Base-by-base conservation (phyloP, 768 basidiomycete species). In the Lactifluus rugatus region DNA sequence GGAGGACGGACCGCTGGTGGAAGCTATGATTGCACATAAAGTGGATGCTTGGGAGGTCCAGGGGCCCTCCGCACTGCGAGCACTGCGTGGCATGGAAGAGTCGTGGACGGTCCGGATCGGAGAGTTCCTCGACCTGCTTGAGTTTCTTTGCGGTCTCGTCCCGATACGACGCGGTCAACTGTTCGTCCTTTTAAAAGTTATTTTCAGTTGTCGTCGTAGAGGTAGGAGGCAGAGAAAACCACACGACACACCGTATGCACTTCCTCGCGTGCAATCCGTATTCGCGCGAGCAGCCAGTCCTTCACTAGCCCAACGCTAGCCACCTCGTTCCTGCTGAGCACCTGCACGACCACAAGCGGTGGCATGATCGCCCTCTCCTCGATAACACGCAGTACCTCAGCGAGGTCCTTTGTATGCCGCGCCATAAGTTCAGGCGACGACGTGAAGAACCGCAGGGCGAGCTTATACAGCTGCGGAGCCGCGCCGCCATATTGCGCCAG, bases 21-120 rank as follows among this genome's bases (percentile, higher is more conserved):
- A 91, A 98, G 60, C 90, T 93, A 69, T 98, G 96, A 66, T 87
- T 85, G 71, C 95, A 99, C 95, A 98, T 96, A 68, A 97, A 98
- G 70, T 98, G 94, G 6, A 98, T 78, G 62, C 83, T 87, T 0
- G 96, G 95, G 10, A 97, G 80, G 69, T 97, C 94, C 59, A 98
- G 81, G 65, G 89, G 90, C 1, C 86, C 90, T 16, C 84, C 80
- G 70, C 96, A 98, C 4, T 85, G 80, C 21, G 94, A 86, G 70
- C 96, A 98, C 42, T 93, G 78, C 8, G 93, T 94, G 60, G 95
- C 89, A 67, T 97, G 93, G 76, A 97, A 96, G 21, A 97, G 87
- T 19, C 82, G 80, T 0, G 96, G 89, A 52, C 84, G 80, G 21
- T 83, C 80, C 7, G 83, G 76, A 70, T 95, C 87, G 5, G 84